Conservation (phyloP, 805 yeast genomes). For the Priceomyces fermenticarens region DNA sequence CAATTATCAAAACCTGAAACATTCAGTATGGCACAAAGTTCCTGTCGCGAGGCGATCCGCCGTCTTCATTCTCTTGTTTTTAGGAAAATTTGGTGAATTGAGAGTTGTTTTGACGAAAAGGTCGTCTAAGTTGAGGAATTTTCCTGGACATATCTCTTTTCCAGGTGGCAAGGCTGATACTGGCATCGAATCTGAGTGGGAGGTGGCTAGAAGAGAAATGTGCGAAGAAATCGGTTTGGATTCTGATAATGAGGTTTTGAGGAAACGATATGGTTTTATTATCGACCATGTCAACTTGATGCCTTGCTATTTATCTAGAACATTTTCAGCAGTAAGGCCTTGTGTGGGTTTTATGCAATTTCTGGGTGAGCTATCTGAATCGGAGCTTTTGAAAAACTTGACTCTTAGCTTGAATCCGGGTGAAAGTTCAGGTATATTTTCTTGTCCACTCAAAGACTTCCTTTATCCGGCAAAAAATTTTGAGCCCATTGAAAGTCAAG, state of each 20-base stretch:
- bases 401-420: constrained; percentile 65
- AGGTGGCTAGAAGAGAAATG: constrained; percentile 78
- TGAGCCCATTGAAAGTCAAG: constrained; percentile 26
- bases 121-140: constrained; percentile 62
- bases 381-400: constrained; percentile 23
- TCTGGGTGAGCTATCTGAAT: constrained; percentile 14
- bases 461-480: constrained; percentile 26
- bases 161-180: constrained; percentile 93
- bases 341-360: constrained; percentile 62
- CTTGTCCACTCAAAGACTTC: constrained; percentile 67
- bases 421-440: constrained; percentile 67
- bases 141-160: constrained; percentile 86
- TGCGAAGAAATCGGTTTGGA: constrained; percentile 83
- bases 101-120: constrained; percentile 78
- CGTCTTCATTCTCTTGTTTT: constrained; percentile 70
- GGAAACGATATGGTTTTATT: constrained; percentile 47
- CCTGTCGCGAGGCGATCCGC: constrained; percentile 74
- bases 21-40: constrained; percentile 57
- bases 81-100: constrained; percentile 71
- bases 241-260: constrained; percentile 42
- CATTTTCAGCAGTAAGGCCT: constrained; percentile 81
- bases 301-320: constrained; percentile 81
- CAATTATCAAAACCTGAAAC: constrained; percentile 25
- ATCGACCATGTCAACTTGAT: constrained; percentile 60
- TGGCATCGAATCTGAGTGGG: constrained; percentile 62